Evolutionary conservation across 1,284 basidiomycete genomes (phyloP).

Genomic region (Ustilago trichophora): DNA sequence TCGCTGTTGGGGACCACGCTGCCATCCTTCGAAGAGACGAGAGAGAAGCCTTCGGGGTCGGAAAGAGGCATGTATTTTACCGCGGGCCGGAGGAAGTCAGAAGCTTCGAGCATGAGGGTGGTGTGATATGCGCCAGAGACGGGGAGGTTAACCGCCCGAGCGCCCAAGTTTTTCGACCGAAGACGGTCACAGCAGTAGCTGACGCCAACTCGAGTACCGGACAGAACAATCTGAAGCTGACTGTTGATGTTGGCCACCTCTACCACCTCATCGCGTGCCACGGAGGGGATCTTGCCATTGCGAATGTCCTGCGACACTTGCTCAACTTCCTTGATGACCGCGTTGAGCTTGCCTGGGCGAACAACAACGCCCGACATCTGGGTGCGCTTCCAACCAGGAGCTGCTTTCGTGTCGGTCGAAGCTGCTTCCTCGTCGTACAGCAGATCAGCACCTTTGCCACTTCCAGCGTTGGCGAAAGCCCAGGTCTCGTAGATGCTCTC

Average conservation of each 20-base stretch:
- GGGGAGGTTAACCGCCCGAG: conserved; percentile 63
- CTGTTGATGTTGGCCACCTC: conserved; percentile 64
- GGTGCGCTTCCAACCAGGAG: conserved; percentile 54
- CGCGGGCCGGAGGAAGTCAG: conserved; percentile 41
- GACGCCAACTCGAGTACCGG: conserved; percentile 61
- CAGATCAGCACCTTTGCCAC: conserved; percentile 55
- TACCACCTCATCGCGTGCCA: conserved; percentile 62
- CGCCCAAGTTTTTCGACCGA: conserved; percentile 54
- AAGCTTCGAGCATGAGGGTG: conserved; percentile 53
- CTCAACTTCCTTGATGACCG: conserved; percentile 50
- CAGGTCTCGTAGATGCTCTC: conserved; percentile 64
- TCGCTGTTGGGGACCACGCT: conserved; percentile 16
- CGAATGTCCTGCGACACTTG: conserved; percentile 50
- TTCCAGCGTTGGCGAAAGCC: conserved; percentile 64
- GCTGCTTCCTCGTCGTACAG: conserved; percentile 23
- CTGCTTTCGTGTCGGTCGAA: conserved; percentile 1
- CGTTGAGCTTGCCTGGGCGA: conserved; percentile 55
- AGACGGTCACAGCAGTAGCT: conserved; percentile 61
- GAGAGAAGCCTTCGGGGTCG: conserved; percentile 31
- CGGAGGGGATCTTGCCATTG: conserved; percentile 45
- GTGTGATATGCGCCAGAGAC: conserved; percentile 64
- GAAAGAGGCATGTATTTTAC: conserved; percentile 57
- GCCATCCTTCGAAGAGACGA: conserved; percentile 57
- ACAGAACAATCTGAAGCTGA: conserved; percentile 61
- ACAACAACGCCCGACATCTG: conserved; percentile 64